Base-by-base conservation (phyloP, 2,329 filamentous ascomycete genomes). In the Fusarium compactum region DNA sequence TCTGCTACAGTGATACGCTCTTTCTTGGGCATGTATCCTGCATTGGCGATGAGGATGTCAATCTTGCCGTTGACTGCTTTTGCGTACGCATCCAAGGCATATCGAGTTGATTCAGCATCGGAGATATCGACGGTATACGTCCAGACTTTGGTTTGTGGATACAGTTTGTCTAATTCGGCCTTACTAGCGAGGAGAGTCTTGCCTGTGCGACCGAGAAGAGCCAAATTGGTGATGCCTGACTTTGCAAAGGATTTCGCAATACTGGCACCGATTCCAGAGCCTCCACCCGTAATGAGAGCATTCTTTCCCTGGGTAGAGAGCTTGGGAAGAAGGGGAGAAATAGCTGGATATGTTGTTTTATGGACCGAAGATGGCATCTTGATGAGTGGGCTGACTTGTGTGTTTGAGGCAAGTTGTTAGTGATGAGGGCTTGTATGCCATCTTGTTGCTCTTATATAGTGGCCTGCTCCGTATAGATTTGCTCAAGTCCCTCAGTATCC, bases 221-320 rank as follows among this genome's bases (percentile, higher is more conserved):
- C 78, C 27, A 85, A 69, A 14, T 77, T 76, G 14, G 74, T 56
- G 14, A 82, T 79, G 0, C 78, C 79, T 0, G 85, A 85, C 12
- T 74, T 63, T 18, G 80, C 77, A 69, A 85, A 92, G 43, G 89
- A 82, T 53, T 85, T 83, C 7, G 90, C 89, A 12, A 91, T 86
- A 2, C 88, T 86, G 56, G 88, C 86, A 3, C 90, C 90, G 47
- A 92, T 87, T 25, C 90, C 89, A 2, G 84, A 86, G 6, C 86
- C 86, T 14, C 85, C 90, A 25, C 90, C 90, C 6, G 89, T 91
- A 75, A 92, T 89, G 18, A 92, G 81, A 11, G 90, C 87, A 20
- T 84, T 88, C 27, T 77, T 77, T 7, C 80, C 80, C 20, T 74
- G 77, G n/a, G 80, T 78, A 1, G 78, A 81, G 8, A 82, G 74